Conservation (phyloP, 1,139 yeast species). For the Pichia cactophila region DNA sequence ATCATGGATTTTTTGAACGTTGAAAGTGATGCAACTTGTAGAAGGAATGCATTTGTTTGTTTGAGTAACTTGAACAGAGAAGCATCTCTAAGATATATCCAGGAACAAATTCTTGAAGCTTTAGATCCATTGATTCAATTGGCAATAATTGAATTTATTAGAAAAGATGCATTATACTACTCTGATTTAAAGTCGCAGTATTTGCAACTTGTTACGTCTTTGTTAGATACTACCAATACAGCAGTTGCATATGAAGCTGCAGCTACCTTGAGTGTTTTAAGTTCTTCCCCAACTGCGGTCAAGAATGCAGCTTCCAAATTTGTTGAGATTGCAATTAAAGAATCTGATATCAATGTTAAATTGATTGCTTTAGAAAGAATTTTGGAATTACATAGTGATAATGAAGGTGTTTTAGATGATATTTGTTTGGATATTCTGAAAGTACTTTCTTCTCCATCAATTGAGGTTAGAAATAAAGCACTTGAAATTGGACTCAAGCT, state of each 20-base stretch:
- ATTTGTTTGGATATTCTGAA: slow-evolving; percentile 80
- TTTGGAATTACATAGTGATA: slow-evolving; percentile 60
- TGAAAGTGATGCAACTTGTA: slow-evolving; percentile 91
- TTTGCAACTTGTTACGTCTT: slow-evolving; percentile 61
- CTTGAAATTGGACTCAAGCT: slow-evolving; percentile 73
- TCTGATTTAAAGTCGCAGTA: slow-evolving; percentile 66
- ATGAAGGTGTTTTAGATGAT: slow-evolving; percentile 83
- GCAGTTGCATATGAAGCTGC: slow-evolving; percentile 93
- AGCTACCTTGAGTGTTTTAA: slow-evolving; percentile 67
- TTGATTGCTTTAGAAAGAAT: slow-evolving; percentile 86
- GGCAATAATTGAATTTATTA: slow-evolving; percentile 85
- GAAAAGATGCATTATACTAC: slow-evolving; percentile 64
- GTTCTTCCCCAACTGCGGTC: slow-evolving; percentile 61
- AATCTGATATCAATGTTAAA: slow-evolving; percentile 89
- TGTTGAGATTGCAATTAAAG: slow-evolving; percentile 83
- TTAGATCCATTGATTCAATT: slow-evolving; percentile 82
- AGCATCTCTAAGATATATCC: slow-evolving; percentile 75
- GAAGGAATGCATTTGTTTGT: slow-evolving; percentile 91
- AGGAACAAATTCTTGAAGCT: slow-evolving; percentile 60
- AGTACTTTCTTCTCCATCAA: slow-evolving; percentile 77
- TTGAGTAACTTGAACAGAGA: slow-evolving; percentile 78
- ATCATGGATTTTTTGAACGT: slow-evolving; percentile 64
- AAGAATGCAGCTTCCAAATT: slow-evolving; percentile 75
- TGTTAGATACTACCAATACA: slow-evolving; percentile 63
- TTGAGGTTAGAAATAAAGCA: slow-evolving; percentile 86